Evolutionary conservation across 768 basidiomycete genomes (phyloP), one percentile per base, ranked within the genome.

Genomic region (Xanthoconium purpureum): DNA sequence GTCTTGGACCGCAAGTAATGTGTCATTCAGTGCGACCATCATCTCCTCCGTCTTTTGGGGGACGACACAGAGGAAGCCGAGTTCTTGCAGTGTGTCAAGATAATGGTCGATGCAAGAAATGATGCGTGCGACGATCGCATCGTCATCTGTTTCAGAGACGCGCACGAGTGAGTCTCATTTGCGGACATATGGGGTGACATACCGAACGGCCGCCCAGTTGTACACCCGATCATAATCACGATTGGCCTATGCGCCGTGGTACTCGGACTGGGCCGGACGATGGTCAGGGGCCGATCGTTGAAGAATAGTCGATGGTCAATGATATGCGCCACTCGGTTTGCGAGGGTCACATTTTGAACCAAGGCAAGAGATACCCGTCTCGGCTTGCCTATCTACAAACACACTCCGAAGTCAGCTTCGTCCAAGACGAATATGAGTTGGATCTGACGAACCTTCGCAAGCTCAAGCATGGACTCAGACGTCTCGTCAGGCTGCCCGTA

Each of bases 201-300:
- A 66, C 65, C 66, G 35, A 65, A 66, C 29, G 35, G 43, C 11
- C 7, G 28, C n/a, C 43, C 53, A 13, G 4, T 44, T 2, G 36
- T 9, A 28, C 46, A 32, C 4, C 50, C 47, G 10, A 56, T 35
- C 35, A 42, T 20, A 15, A 64, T 24, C 45, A 68, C 49, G 13
- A 56, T 28, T 3, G 52, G 53, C 29, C 38, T 37, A 24, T 42
- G 33, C 2, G 9, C 36, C 18, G 8, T 15, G 1, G 36, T n/a
- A 7, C 57, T 53, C 7, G n/a, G 9, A 36, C 40, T 15, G 3
- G 37, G 30, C 18, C 33, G 52, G 28, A 68, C 40, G 29, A 62
- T 30, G 10, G 50, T 15, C 24, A 39, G 17, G 1, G 28, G 50
- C 8, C 39, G 50, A 9, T 32, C 37, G 8, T 40, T 17, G 28